phyloP scores from a whole-genome alignment of 2,329 filamentous ascomycete species.

The Ceratocystis diversiconidia region DNA sequence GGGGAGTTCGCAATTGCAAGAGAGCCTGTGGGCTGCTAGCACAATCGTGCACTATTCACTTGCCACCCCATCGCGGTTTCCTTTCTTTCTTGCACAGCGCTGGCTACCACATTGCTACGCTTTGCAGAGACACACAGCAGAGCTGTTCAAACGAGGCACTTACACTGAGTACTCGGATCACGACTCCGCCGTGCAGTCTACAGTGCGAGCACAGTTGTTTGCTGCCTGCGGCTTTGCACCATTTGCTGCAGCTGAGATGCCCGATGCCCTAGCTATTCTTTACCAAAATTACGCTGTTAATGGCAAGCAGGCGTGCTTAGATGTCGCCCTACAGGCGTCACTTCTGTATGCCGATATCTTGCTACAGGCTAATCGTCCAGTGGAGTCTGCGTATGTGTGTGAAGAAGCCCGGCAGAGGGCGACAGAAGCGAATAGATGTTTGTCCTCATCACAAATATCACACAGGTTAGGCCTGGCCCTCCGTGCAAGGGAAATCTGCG shows the following conservation, averaged over 20 bases:
- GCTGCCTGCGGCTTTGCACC: background rate
- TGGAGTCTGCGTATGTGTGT: background rate
- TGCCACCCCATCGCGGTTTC: background rate
- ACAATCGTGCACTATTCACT: background rate
- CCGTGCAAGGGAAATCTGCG: background rate
- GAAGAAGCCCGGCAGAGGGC: background rate
- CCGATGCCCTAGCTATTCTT: background rate
- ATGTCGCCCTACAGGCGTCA: background rate
- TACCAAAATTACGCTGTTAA: background rate
- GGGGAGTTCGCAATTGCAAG: background rate
- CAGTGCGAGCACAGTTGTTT: background rate
- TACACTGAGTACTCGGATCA: background rate
- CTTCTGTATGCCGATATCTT: background rate
- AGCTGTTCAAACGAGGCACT: background rate
- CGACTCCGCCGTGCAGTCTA: background rate
- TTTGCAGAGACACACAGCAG: background rate
- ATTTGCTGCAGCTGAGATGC: background rate
- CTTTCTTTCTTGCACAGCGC: background rate
- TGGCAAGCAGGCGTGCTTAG: background rate
- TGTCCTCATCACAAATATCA: background rate
- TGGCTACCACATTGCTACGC: constrained; percentile 1
- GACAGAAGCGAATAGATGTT: no score
- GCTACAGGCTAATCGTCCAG: background rate
- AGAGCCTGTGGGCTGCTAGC: background rate
- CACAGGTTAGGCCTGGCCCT: background rate